Evolutionary conservation across 176 grass and related monocot genomes (phyloP).

Genomic region (Musa beccarii): DNA sequence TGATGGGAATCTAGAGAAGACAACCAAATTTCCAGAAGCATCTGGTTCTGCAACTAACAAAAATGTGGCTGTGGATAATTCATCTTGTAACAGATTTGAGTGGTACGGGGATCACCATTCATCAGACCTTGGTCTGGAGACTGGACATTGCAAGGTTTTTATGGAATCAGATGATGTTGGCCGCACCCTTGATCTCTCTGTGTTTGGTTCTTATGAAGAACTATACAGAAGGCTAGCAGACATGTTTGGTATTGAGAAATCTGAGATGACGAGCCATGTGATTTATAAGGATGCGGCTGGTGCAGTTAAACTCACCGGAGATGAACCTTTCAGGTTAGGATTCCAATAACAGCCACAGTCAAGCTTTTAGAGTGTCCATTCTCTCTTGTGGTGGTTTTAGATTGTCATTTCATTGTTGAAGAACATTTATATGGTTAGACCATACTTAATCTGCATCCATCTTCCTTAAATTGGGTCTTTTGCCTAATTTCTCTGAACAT

Average conservation of each 20-base stretch:
- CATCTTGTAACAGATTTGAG: slow-evolving; percentile 22
- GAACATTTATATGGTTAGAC: no score
- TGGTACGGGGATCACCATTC: slow-evolving; percentile 22
- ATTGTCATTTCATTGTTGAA: no score
- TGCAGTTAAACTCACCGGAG: slow-evolving; percentile 66
- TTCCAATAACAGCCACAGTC: no score
- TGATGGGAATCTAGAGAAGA: slow-evolving; percentile 29
- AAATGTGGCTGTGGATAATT: slow-evolving; percentile 27
- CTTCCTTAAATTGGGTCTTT: no score
- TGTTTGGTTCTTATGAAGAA: slow-evolving; percentile 75
- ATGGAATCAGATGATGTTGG: slow-evolving; percentile 92
- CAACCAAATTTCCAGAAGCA: slow-evolving; percentile 27
- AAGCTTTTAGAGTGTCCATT: neutral
- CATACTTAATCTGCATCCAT: no score
- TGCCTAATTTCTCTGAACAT: no score
- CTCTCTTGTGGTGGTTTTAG: no score
- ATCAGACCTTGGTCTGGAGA: slow-evolving; percentile 51
- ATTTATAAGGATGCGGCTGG: slow-evolving; percentile 72
- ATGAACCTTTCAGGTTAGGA: slow-evolving; percentile 89
- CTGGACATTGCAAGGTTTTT: slow-evolving; percentile 88
- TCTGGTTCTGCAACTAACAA: slow-evolving; percentile 34
- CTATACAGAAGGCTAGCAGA: slow-evolving; percentile 59
- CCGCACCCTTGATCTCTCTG: slow-evolving; percentile 67
- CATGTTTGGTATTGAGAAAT: slow-evolving; percentile 78
- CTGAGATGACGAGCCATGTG: slow-evolving; percentile 78